Evolutionary conservation across 2,329 filamentous ascomycete genomes (phyloP), one percentile per base, ranked within the genome.

Genomic region (Ophiostoma perfectum): DNA sequence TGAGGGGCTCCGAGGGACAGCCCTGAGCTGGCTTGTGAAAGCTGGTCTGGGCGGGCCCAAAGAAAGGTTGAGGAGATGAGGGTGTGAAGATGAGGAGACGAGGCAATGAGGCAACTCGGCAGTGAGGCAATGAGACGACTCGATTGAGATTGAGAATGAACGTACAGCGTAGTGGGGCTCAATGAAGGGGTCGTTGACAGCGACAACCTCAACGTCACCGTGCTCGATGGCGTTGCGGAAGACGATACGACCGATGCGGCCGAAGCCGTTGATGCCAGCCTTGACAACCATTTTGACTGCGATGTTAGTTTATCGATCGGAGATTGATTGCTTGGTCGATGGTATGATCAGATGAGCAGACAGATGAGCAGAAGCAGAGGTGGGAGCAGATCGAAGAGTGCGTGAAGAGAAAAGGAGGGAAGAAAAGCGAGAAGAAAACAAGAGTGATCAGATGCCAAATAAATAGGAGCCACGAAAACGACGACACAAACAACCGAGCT

Each of bases 121-220:
- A 47, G 16, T 47, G 44, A 52, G 18, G 16, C n/a, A 12, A 52
- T 52, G n/a, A 18, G 18, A 27, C 27, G 27, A 27, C 3, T 27
- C 36, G 18, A 12, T 58, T n/a, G 18, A 8, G 9, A 52, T 27
- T 27, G n/a, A 49, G 11, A 14, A 27, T 55, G 49, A 18, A 90
- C 93, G 86, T 89, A 97, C 94, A 81, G 95, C 95, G 84, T 98
- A 98, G 82, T 93, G 84, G 78, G 91, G 88, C 84, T 97, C 93
- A 84, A 99, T 98, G 90, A 99, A 98, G 77, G 95, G 95, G 82
- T 98, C 95, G 87, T 99, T 98, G 84, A 97, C 92, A 77, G 95
- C 94, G 78, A 97, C 92, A 77, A 99, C 86, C 77, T 97, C 87
- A 79, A 98, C 91, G 71, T 96, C 90, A 77, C 86, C 82, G 84